Evolutionary conservation across 805 yeast genomes (phyloP), one percentile per base, ranked within the genome.

Genomic region (Suhomyces sp.): DNA sequence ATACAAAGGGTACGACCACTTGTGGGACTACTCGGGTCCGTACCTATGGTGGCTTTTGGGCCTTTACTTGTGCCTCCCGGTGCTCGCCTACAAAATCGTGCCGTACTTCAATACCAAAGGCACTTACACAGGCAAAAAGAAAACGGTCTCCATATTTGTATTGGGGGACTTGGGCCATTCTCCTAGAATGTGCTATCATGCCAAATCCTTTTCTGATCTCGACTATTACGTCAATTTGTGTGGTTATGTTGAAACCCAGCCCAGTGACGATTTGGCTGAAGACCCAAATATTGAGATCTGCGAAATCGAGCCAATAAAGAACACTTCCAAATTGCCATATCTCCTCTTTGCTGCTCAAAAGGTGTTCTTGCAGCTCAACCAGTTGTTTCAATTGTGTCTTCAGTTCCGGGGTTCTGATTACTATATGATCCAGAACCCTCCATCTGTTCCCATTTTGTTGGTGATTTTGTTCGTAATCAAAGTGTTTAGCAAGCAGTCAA

Each of bases 131-230:
- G 58, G 67, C 20, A 64, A 59, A 29, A 56, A 62, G 53, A 82
- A 77, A 55, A 80, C 89, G 48, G 84, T 89, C 5, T 78, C 87
- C 8, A 83, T 94, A 17, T 79, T 89, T 56, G 99, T 94, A 2
- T 72, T 94, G 17, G 99, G 99, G 1, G 98, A 93, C 64, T 64
- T 94, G 49, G 97, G 97, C 12, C 96, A 91, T 63, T 92, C 97
- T 0, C 99, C 99, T 6, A 77, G 99, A 53, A 94, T 93, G 87
- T 80, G 86, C 58, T 88, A 93, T 68, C 99, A 94, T 65, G 96
- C 96, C 0, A 71, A 77, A 52, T 86, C 93, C 50, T 84, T 94
- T 59, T 79, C 87, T n/a, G 67, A 76, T 29, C 68, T 73, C 15
- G 94, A 91, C 0, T 87, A 85, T 66, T 73, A 76, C 44, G 98